Evolutionary conservation across 805 yeast genomes (phyloP), one percentile per base, ranked within the genome.

Genomic region (Zygotorulaspora chibaensis): DNA sequence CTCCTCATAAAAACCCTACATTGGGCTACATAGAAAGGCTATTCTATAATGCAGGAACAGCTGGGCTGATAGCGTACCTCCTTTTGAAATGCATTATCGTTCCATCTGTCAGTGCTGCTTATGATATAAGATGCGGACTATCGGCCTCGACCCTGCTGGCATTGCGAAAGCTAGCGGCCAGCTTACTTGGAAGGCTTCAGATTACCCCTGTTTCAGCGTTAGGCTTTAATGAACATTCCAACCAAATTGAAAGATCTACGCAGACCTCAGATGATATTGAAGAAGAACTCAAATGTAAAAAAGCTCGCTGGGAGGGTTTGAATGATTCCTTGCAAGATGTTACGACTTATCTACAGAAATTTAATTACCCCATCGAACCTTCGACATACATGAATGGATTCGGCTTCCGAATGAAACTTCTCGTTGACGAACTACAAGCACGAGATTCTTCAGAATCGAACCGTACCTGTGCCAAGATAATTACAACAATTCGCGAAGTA

Each of bases 171-270:
- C 17, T 57, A 2, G 57, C 75, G 1, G 60, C 53, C 17, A 40
- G 48, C 1, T 45, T 62, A n/a, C 50, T 66, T 6, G 48, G 59
- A 15, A 58, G 57, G 13, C 51, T 65, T 31, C 56, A 55, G 16
- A 47, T 41, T 23, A 66, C 74, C 0, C 74, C 79, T 3, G 55
- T 69, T 3, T 68, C 74, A n/a, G 68, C 68, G 9, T 57, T 74
- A 11, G 73, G 70, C 17, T 70, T 70, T 50, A 71, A 70, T 31
- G 73, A 69, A 23, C 55, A 55, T 17, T 51, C 63, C 18, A 65
- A 68, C 40, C 62, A 68, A 8, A 44, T 59, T 11, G 65, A 62
- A 13, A 50, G 61, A 20, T 53, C 54, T 13, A 58, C 59, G 3
- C 68, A 63, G 46, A 62, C 67, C 33, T 59, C 65, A 13, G 53